Conservation (phyloP, 1,284 basidiomycete species). For the Irpex lacteus region DNA sequence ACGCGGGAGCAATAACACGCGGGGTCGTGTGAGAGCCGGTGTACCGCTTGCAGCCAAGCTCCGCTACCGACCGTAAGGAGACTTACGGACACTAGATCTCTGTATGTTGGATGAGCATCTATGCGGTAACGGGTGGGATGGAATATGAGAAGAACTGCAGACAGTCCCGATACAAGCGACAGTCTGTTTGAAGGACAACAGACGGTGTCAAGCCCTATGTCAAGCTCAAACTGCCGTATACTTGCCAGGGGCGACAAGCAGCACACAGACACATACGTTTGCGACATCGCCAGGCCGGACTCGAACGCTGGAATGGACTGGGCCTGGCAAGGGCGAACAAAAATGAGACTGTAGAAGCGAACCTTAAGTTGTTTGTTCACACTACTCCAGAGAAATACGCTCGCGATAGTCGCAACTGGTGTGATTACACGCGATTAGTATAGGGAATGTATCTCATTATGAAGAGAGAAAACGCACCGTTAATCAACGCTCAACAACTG, state of each 20-base stretch:
- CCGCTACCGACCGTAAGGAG: not conserved
- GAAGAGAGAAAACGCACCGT: not conserved
- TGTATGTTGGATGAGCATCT: not conserved
- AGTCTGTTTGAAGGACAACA: not conserved
- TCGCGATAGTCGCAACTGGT: not conserved
- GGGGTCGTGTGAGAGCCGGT: not conserved
- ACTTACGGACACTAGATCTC: not conserved
- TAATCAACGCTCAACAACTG: not conserved
- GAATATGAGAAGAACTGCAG: not conserved
- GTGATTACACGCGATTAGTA: not conserved
- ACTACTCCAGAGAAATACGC: no score
- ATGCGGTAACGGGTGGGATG: not conserved
- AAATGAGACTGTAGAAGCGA: not conserved
- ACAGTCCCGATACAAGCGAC: not conserved
- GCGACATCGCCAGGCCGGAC: not conserved
- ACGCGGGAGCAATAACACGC: not conserved
- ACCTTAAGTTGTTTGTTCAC: not conserved
- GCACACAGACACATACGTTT: no score
- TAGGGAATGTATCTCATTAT: not conserved
- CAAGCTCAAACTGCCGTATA: not conserved
- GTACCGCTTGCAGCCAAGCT: not conserved
- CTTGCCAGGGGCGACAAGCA: not conserved
- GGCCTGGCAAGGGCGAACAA: not conserved
- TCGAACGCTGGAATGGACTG: not conserved
- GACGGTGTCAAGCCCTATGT: no score